These are phyloP conservation scores for Handroanthus guayacan DNA, from an alignment of 257 asterid species.

Conservation along the genomic window DNA sequence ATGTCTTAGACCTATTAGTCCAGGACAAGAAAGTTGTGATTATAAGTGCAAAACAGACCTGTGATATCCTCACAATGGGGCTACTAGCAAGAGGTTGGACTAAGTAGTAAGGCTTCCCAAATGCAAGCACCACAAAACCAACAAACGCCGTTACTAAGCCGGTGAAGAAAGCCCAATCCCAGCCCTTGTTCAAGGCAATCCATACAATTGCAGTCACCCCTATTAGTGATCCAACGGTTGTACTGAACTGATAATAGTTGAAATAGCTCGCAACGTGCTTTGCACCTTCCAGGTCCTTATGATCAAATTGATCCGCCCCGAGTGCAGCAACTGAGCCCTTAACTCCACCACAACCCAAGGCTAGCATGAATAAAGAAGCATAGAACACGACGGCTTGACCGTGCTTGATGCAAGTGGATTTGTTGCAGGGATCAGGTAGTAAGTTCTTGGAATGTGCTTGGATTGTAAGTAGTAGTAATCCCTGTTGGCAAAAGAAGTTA, in stretches of 20 bases:
- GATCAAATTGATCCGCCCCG: constrained; percentile 69
- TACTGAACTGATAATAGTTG: constrained; percentile 59
- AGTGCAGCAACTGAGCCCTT: constrained; percentile 62
- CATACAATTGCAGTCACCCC: no score
- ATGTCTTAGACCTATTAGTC: no score
- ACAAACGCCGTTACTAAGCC: constrained; percentile 47
- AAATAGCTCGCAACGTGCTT: constrained; percentile 53
- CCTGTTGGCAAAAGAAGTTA: constrained; percentile 37
- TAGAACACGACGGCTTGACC: constrained; percentile 54
- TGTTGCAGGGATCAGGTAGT: constrained; percentile 45
- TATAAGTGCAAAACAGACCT: constrained; percentile 39
- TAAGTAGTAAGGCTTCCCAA: constrained; percentile 52
- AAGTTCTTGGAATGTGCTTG: constrained; percentile 56
- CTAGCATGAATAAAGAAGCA: constrained; percentile 49
- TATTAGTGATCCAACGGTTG: constrained; percentile 35
- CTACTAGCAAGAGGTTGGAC: constrained; percentile 46
- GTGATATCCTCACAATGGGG: constrained; percentile 48
- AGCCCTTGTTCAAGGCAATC: constrained; percentile 48
- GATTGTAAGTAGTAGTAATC: constrained; percentile 52
- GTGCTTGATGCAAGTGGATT: constrained; percentile 45
- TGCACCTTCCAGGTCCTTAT: constrained; percentile 45
- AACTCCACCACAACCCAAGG: constrained; percentile 63
- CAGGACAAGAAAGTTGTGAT: no score
- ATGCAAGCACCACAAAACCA: constrained; percentile 53
- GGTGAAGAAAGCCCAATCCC: constrained; percentile 45